Percentiles rank a stretch among this genome's conserved stretches.
These are phyloP conservation scores for Pichia rugopelliculosa DNA, from an alignment of 805 yeast species.

Conservation along the genomic window DNA sequence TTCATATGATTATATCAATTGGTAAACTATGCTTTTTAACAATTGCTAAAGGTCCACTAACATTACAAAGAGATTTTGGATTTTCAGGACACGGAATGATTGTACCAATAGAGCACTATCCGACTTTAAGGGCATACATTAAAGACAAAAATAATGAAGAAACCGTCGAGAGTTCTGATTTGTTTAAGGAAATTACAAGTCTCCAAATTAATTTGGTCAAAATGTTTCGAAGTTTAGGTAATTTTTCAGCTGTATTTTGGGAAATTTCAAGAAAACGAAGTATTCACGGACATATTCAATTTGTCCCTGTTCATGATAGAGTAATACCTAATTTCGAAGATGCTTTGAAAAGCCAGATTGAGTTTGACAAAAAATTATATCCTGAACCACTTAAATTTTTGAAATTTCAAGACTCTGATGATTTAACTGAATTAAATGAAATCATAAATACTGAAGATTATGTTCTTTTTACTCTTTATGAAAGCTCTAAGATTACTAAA, in stretches of 20 bases:
- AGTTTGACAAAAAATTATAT: slow-evolving; percentile 41
- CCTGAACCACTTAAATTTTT: slow-evolving; percentile 35
- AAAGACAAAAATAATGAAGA: slow-evolving; percentile 19
- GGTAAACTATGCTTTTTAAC: slow-evolving; percentile 63
- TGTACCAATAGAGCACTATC: slow-evolving; percentile 68
- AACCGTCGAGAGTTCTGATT: slow-evolving; percentile 27
- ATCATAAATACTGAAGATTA: slow-evolving; percentile 20
- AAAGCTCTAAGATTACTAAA: slow-evolving; percentile 25
- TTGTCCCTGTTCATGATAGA: slow-evolving; percentile 52
- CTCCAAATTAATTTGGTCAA: slow-evolving; percentile 43
- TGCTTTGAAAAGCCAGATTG: slow-evolving; percentile 37
- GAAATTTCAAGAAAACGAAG: slow-evolving; percentile 59
- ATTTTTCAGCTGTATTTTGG: slow-evolving; percentile 51
- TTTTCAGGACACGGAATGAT: slow-evolving; percentile 80
- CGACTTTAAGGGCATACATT: slow-evolving; percentile 30
- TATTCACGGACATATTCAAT: slow-evolving; percentile 71
- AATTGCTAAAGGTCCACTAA: slow-evolving; percentile 79
- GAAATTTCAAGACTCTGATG: slow-evolving; percentile 20
- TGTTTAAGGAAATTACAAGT: slow-evolving; percentile 37
- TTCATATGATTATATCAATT: slow-evolving; percentile 75
- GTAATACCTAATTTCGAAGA: slow-evolving; percentile 34
- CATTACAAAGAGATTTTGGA: slow-evolving; percentile 37
- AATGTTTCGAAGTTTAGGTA: slow-evolving; percentile 36
- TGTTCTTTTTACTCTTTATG: slow-evolving; percentile 6
- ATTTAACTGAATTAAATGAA: slow-evolving; percentile 17